A percentile compares a stretch with the other conserved stretches of the same genome.
These are phyloP conservation scores for Aspergillus tubingensis DNA, from an alignment of 2,329 filamentous ascomycete genomes.

Conservation along the genomic window DNA sequence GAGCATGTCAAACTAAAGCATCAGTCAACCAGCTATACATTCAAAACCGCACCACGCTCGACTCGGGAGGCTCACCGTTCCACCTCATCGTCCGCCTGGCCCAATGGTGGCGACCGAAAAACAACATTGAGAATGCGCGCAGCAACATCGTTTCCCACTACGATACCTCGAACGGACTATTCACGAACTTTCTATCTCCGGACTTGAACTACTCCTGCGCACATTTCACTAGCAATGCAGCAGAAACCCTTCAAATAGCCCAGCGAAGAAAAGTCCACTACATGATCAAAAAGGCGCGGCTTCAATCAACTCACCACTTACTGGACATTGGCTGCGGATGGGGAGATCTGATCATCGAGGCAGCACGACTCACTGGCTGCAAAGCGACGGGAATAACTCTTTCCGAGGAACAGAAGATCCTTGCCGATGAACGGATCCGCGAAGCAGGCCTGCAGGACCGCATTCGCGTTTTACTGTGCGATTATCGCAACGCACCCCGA, in stretches of 20 bases:
- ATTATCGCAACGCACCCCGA: conserved; percentile 65
- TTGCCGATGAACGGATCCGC: conserved; percentile 66
- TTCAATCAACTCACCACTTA: conserved; percentile 67
- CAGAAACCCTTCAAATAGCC: conserved; percentile 50
- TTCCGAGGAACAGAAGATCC: conserved; percentile 67
- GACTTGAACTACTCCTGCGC: conserved; percentile 58
- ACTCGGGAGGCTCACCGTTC: conserved; percentile 11
- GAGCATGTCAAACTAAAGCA: background rate
- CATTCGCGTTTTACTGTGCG: conserved; percentile 67
- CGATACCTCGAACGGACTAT: conserved; percentile 59
- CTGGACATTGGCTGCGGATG: conserved; percentile 76
- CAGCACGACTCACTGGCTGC: conserved; percentile 66
- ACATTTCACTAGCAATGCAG: conserved; percentile 57
- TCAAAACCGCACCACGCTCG: conserved; percentile 57
- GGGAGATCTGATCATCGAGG: conserved; percentile 73
- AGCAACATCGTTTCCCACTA: conserved; percentile 73
- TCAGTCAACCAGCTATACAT: conserved; percentile 63
- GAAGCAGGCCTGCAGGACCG: conserved; percentile 60
- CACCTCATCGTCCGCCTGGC: conserved; percentile 10
- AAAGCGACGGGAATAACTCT: conserved; percentile 69
- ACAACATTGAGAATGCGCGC: conserved; percentile 60
- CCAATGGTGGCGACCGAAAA: conserved; percentile 59
- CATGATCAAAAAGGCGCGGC: conserved; percentile 65
- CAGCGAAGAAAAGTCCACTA: conserved; percentile 67
- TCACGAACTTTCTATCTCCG: conserved; percentile 26